Percentiles rank a stretch among this genome's conserved stretches.
These are phyloP conservation scores for Corchorus capsularis DNA, from an alignment of 345 rosid genomes.

Conservation along the genomic window DNA sequence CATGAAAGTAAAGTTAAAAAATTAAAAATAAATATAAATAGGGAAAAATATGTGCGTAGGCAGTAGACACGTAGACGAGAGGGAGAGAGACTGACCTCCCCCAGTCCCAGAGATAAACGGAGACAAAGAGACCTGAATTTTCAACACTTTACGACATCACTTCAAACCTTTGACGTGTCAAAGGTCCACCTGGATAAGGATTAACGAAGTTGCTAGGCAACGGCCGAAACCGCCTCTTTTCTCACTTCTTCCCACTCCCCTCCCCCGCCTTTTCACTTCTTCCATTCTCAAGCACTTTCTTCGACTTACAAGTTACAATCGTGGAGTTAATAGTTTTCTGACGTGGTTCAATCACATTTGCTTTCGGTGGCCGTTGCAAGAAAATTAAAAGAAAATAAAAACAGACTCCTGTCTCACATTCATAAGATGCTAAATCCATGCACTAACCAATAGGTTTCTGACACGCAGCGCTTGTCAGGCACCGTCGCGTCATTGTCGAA, in stretches of 20 bases:
- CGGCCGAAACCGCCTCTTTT: conserved; percentile 7
- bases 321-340: background rate
- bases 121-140: background rate
- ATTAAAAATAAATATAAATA: too few relatives aligned
- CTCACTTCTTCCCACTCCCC: conserved; percentile 15
- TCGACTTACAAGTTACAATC: background rate
- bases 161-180: background rate
- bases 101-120: background rate
- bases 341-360: conserved; percentile 17
- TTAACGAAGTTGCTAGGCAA: conserved; percentile 27
- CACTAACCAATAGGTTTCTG: background rate
- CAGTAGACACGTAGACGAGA: background rate
- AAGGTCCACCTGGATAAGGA: conserved; percentile 27
- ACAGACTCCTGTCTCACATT: too few relatives aligned
- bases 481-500: background rate
- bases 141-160: background rate
- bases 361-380: conserved; percentile 28
- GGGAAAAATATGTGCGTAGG: background rate
- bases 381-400: background rate
- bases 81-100: background rate
- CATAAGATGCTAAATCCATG: background rate
- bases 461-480: conserved; percentile 1
- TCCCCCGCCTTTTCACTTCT: too few relatives aligned
- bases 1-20: too few relatives aligned
- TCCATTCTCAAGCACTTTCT: background rate